Base-by-base conservation (phyloP, 371 early-diverging fungal species). In the Mortierella sp. region DNA sequence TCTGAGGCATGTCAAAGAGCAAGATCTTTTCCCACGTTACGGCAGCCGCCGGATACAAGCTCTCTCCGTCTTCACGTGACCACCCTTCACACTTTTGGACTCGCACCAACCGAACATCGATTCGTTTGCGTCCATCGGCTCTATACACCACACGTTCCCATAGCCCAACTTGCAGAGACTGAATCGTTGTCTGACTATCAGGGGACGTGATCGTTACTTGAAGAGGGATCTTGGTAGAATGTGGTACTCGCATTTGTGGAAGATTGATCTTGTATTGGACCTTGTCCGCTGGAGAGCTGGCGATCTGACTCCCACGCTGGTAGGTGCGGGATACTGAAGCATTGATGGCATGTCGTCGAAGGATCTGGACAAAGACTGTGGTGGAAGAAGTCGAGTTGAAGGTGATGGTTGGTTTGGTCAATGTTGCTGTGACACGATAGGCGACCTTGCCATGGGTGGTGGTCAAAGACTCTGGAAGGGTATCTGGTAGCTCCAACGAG, bases 361-460 rank as follows among this genome's bases (percentile, higher is more conserved):
- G 49, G 13, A 83, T 27, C 9, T 44, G 44, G 13, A 83, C 71
- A 9, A 34, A 34, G 8, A 73, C 67, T 1, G 79, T 63, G 13
- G 49, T 54, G 4, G 63, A 60, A 1, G 58, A 57, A n/a, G n/a
- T n/a, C 12, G 65, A 55, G n/a, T 60, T 29, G n/a, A 69, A 49
- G 9, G 69, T 63, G 49, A 82, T 55, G 54, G 78, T 66, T 7
- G 74, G 67, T 24, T 74, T 63, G 47, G 62, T 63, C 60, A 83
- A 17, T 10, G 58, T 62, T 0, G 83, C 83, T 0, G 54, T 48
- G 48, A 83, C 47, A 17, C 59, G 55, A 37, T 80, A 83, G 22
- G 56, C 48, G 24, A 82, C 82, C 16, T 63, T 51, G 37, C 83
- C 83, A 37, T 81, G 65, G 1, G 70, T 45, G 45, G 80, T 78